Conservation (phyloP, 306 rosid genomes). For the Vigna unguiculata region DNA sequence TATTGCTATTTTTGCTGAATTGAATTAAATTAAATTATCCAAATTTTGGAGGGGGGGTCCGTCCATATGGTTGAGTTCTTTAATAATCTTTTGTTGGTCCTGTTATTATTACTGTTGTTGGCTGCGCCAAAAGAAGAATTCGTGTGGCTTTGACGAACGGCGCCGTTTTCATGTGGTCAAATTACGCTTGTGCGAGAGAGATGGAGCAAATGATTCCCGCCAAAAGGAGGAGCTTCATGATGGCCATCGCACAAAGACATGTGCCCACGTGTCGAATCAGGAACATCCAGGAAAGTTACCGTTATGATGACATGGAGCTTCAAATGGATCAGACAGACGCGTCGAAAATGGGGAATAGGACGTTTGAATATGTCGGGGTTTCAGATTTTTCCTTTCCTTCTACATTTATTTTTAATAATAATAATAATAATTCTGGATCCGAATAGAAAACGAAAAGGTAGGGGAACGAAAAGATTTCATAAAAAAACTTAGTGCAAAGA, state of each 20-base stretch:
- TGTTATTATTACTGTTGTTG: background rate
- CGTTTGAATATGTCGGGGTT: conserved; percentile 44
- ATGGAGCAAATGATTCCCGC: conserved; percentile 53
- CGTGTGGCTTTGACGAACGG: conserved; percentile 47
- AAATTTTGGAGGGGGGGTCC: background rate
- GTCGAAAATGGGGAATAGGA: conserved; percentile 42
- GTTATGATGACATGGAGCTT: conserved; percentile 58
- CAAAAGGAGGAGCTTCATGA: conserved; percentile 38
- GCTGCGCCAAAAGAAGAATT: background rate
- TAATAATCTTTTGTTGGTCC: background rate
- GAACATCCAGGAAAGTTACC: conserved; percentile 62
- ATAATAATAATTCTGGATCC: too few relatives aligned
- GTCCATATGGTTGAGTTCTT: background rate
- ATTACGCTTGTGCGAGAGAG: conserved; percentile 18
- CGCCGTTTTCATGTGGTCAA: conserved; percentile 48
- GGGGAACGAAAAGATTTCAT: background rate
- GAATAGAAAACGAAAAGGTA: background rate
- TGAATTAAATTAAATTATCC: conserved; percentile 13
- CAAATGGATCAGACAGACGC: conserved; percentile 37
- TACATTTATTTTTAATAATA: too few relatives aligned
- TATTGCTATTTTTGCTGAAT: conserved; percentile 6
- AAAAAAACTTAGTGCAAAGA: background rate
- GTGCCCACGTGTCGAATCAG: conserved; percentile 60
- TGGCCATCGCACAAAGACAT: background rate
- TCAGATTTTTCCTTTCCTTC: background rate